Conservation (phyloP, 23 red algal genomes). For the Gracilaria vermiculophylla region DNA sequence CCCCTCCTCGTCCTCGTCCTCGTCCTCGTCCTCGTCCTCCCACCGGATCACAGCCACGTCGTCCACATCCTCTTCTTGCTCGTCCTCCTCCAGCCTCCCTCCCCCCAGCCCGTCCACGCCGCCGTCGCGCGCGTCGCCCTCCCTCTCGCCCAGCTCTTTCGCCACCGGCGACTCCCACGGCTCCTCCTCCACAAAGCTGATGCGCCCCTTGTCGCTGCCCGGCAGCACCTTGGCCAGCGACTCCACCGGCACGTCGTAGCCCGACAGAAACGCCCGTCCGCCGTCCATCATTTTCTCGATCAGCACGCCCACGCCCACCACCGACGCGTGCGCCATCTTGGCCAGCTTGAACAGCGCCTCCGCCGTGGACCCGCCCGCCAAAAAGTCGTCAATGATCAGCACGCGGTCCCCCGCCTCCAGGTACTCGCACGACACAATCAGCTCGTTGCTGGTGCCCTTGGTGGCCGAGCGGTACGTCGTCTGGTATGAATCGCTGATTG, state of each 20-base stretch:
- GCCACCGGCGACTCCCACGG: constrained; percentile 27
- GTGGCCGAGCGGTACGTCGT: constrained; percentile 84
- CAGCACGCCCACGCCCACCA: constrained; percentile 83
- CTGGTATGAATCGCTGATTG: constrained; percentile 88
- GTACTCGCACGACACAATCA: constrained; percentile 85
- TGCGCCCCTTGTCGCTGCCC: constrained; percentile 27
- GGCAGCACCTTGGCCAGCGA: constrained; percentile 75
- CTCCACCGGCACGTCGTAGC: constrained; percentile 89
- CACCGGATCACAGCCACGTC: neutral
- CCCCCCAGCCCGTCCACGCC: neutral
- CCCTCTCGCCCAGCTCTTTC: neutral
- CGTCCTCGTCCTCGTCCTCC: neutral
- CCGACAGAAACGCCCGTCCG: constrained; percentile 79
- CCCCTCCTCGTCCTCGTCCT: neutral
- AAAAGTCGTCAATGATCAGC: constrained; percentile 91
- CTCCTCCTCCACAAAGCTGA: constrained; percentile 72
- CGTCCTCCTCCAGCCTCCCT: no score
- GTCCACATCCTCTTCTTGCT: neutral
- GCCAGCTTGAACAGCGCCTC: constrained; percentile 92
- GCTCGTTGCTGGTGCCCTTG: constrained; percentile 80
- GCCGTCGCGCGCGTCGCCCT: neutral
- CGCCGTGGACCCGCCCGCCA: constrained; percentile 83
- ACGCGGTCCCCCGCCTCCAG: constrained; percentile 74
- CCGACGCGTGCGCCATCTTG: constrained; percentile 76
- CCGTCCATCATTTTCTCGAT: constrained; percentile 88